Percentiles rank a stretch among this genome's conserved stretches.
Conservation (phyloP, 805 yeast genomes). For the Suhomyces emberorum region DNA sequence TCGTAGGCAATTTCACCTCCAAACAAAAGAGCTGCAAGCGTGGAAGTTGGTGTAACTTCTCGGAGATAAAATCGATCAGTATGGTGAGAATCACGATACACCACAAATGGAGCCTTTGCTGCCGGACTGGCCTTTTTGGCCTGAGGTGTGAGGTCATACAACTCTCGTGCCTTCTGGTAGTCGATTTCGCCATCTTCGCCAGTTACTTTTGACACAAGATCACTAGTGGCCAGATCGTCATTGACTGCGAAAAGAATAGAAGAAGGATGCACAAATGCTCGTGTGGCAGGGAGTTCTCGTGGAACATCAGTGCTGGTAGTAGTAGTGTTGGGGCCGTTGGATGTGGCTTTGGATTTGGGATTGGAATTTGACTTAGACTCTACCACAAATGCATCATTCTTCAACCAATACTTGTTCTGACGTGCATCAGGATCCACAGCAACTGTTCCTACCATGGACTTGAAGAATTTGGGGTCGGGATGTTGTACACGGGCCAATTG, state of each 20-base stretch:
- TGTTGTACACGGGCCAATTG: slow-evolving; percentile 74
- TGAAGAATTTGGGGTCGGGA: slow-evolving; percentile 75
- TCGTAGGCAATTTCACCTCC: slow-evolving; percentile 73
- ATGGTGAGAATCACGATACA: slow-evolving; percentile 55
- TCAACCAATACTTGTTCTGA: slow-evolving; percentile 67
- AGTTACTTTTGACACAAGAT: slow-evolving; percentile 15
- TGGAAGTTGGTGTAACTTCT: slow-evolving; percentile 76
- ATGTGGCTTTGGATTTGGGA: slow-evolving; percentile 8
- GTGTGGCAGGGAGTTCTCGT: slow-evolving; percentile 51
- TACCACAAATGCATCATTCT: slow-evolving; percentile 51
- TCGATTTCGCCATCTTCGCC: slow-evolving; percentile 43
- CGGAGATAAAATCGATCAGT: slow-evolving; percentile 69
- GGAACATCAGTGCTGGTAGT: slow-evolving; percentile 1
- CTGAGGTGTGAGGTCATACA: slow-evolving; percentile 43
- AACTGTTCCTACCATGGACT: slow-evolving; percentile 73
- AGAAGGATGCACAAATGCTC: slow-evolving; percentile 87
- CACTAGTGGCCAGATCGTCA: slow-evolving; percentile 25
- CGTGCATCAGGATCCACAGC: slow-evolving; percentile 83
- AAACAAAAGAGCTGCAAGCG: slow-evolving; percentile 70
- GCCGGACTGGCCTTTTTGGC: slow-evolving; percentile 26
- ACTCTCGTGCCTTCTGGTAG: slow-evolving; percentile 24
- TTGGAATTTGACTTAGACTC: slow-evolving; percentile 6
- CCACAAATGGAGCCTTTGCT: slow-evolving; percentile 56
- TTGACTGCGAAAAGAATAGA: slow-evolving; percentile 61
- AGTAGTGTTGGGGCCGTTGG: slow-evolving; percentile 6